Base-by-base conservation (phyloP, 345 rosid genomes). In the Camelina hispida region DNA sequence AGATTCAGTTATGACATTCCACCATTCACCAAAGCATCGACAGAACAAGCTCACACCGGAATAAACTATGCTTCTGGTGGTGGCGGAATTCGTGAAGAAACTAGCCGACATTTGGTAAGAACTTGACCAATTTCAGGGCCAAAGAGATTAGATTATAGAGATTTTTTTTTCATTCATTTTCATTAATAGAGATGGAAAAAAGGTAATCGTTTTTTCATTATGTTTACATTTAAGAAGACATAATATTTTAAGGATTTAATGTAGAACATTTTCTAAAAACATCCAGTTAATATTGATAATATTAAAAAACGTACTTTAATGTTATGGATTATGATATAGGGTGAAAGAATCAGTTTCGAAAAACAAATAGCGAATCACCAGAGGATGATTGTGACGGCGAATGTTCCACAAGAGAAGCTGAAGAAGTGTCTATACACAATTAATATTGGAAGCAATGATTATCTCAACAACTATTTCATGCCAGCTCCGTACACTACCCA, bases 1-100 rank as follows among this genome's bases (percentile, higher is more conserved):
- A 81, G 83, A 9, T 86, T 89, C 56, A 40, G 52, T 9, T 54
- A 69, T 44, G 76, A 20, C 30, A 84, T 87, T 35, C 82, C 82
- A 46, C 80, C 93, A 2, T 86, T 73, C 44, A 66, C 79, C 7
- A 69, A 42, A 78, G 69, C 47, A 46, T 71, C 81, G 13, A 53
- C 81, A 4, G 57, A 51, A 60, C 59, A 78, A 73, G 52, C 44
- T 58, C 62, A 40, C 51, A 78, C 79, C 52, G 87, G 96, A 11
- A 72, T 89, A 10, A 87, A 89, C 69, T 89, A 85, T 46, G 96
- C 96, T 40, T 89, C 96, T 18, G 93, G 85, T 7, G 84, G 79
- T 2, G 85, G 86, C 0, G 96, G 96, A 72, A 81, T 89, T 47
- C 85, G 73, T 7, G 80, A 85, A 34, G 85, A 87, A 50, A 82